Evolutionary conservation across 352 stramenopile species (phyloP).

Genomic region (Globisporangium nodosum): DNA sequence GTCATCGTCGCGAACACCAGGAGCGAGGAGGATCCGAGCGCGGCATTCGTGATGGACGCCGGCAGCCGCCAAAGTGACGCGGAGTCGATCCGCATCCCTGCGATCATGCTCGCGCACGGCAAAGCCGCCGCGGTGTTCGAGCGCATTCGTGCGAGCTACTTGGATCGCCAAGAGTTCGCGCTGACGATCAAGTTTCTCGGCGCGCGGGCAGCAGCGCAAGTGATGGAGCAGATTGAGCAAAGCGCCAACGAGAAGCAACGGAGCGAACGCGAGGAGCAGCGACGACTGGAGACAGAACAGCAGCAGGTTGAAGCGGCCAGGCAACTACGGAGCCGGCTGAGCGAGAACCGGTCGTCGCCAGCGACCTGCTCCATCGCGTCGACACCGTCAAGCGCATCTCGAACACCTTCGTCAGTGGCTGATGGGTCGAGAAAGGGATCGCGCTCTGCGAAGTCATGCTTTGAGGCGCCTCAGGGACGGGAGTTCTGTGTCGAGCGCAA

Average conservation of each 20-base stretch:
- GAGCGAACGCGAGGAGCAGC: constrained; percentile 17
- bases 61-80: constrained; percentile 21
- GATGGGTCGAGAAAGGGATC: neutral
- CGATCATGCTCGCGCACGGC: constrained; percentile 49
- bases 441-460: neutral
- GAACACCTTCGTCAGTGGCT: neutral
- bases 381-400: constrained; percentile 6
- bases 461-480: no score
- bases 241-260: constrained; percentile 16
- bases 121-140: constrained; percentile 47
- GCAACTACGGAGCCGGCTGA: constrained; percentile 48
- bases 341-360: constrained; percentile 3
- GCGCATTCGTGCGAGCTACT: constrained; percentile 35
- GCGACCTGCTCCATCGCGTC: constrained; percentile 2
- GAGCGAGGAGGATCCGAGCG: constrained; percentile 14
- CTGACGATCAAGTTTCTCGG: constrained; percentile 59
- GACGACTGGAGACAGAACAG: constrained; percentile 30
- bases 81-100: constrained; percentile 38
- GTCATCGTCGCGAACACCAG: constrained; percentile 61
- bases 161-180: constrained; percentile 32
- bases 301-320: constrained; percentile 44
- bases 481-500: neutral
- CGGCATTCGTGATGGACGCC: constrained; percentile 72
- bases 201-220: constrained; percentile 37
- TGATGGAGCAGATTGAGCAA: constrained; percentile 46